phyloP scores from a whole-genome alignment of 2,329 filamentous ascomycete species.

The Neonectria coccinea region DNA sequence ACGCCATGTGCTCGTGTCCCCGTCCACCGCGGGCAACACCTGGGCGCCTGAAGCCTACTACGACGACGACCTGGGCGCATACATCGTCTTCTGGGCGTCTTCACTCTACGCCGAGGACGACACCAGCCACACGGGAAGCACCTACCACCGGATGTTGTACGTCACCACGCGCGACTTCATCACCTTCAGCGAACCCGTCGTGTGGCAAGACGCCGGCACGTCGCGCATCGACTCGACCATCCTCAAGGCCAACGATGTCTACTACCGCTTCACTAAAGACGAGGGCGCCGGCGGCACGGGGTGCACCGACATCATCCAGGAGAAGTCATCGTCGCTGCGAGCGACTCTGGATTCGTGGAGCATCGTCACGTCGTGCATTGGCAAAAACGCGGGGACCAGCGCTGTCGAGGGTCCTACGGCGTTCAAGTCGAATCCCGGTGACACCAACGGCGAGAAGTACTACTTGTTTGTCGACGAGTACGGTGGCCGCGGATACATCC shows the following conservation, averaged over 20 bases:
- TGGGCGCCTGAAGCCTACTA: conserved; percentile 67
- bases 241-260: conserved; percentile 54
- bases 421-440: conserved; percentile 62
- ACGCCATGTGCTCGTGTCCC: conserved; percentile 62
- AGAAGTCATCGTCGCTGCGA: conserved; percentile 57
- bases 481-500: conserved; percentile 62
- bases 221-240: conserved; percentile 67
- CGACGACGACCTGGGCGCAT: conserved; percentile 56
- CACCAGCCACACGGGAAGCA: conserved; percentile 53
- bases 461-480: conserved; percentile 69
- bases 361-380: conserved; percentile 61
- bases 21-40: conserved; percentile 62
- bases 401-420: conserved; percentile 64
- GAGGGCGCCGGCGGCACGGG: conserved; percentile 62
- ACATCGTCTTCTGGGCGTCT: conserved; percentile 60
- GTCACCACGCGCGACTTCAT: conserved; percentile 63
- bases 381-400: conserved; percentile 59
- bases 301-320: conserved; percentile 66
- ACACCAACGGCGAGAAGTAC: conserved; percentile 64
- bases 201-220: conserved; percentile 65
- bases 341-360: conserved; percentile 58
- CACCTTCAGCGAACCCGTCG: conserved; percentile 58
- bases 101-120: conserved; percentile 58
- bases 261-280: conserved; percentile 68
- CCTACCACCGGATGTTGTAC: conserved; percentile 66